Evolutionary conservation across 1,284 basidiomycete species (phyloP).

Genomic region (Sanghuangporus baumii): DNA sequence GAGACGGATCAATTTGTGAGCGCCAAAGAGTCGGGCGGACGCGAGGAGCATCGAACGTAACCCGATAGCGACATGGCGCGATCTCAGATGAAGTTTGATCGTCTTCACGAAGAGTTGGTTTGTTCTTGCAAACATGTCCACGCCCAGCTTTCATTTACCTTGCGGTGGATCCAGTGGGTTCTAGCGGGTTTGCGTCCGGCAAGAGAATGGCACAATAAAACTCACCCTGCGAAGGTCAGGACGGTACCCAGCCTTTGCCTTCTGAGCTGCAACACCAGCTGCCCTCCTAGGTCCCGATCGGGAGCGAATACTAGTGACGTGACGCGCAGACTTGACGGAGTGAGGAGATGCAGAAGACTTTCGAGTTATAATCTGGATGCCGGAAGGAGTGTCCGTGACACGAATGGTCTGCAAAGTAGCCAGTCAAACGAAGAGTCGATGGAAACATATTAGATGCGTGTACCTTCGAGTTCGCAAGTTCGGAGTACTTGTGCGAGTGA

Average conservation of each 20-base stretch:
- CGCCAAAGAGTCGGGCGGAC: slow-evolving; percentile 67
- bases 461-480: slow-evolving; percentile 80
- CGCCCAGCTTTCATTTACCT: slow-evolving; percentile 65
- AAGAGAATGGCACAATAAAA: slow-evolving; percentile 14
- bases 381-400: slow-evolving; percentile 54
- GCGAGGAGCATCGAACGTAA: slow-evolving; percentile 55
- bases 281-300: slow-evolving; percentile 73
- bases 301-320: slow-evolving; percentile 56
- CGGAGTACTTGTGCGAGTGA: slow-evolving; percentile 88
- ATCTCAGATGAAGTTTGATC: slow-evolving; percentile 22
- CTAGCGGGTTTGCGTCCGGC: slow-evolving; percentile 18
- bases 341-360: slow-evolving; percentile 60
- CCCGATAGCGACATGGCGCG: slow-evolving; percentile 61
- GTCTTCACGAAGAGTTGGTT: slow-evolving; percentile 20
- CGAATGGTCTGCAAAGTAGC: slow-evolving; percentile 50
- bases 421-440: not conserved
- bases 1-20: slow-evolving; percentile 39
- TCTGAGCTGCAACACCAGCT: slow-evolving; percentile 61
- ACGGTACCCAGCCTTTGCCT: slow-evolving; percentile 74
- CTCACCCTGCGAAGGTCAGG: slow-evolving; percentile 80
- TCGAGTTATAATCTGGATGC: slow-evolving; percentile 63
- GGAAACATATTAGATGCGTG: slow-evolving; percentile 15
- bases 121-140: slow-evolving; percentile 19
- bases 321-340: slow-evolving; percentile 43
- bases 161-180: slow-evolving; percentile 40